Conservation (phyloP, 2,329 filamentous ascomycete genomes). For the Aspergillus sp. region DNA sequence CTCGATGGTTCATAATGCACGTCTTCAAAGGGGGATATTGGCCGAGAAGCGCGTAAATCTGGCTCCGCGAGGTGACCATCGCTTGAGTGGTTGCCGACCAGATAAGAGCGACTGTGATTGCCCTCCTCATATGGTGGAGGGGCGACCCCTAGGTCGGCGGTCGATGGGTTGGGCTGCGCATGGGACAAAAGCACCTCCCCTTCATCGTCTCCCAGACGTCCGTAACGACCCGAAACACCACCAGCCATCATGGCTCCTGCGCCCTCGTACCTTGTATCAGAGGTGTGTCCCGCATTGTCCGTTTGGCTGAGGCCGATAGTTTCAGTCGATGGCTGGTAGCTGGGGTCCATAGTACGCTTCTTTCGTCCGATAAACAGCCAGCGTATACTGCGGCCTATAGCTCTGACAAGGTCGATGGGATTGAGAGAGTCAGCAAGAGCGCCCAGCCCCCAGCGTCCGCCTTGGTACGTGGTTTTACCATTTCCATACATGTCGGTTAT, state of each 20-base stretch:
- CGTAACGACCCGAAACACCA: conserved; percentile 31
- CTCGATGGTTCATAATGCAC: conserved; percentile 23
- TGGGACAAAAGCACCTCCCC: conserved; percentile 44
- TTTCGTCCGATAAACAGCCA: conserved; percentile 80
- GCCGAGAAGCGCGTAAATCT: conserved; percentile 17
- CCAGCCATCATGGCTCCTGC: conserved; percentile 28
- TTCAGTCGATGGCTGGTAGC: conserved; percentile 39
- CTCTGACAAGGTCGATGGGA: conserved; percentile 81
- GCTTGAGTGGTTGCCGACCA: conserved; percentile 16
- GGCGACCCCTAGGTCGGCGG: conserved; percentile 17
- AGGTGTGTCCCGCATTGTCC: conserved; percentile 14
- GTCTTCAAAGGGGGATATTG: conserved; percentile 27
- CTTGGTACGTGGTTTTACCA: conserved; percentile 60
- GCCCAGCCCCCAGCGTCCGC: conserved; percentile 66
- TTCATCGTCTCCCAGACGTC: conserved; percentile 37
- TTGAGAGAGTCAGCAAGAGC: conserved; percentile 76
- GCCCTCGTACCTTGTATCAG: conserved; percentile 35
- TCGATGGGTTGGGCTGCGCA: conserved; percentile 38
- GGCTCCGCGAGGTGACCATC: conserved; percentile 21
- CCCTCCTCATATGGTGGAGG: conserved; percentile 27
- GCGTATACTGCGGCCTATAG: conserved; percentile 73
- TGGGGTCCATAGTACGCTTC: conserved; percentile 45
- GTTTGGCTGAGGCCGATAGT: conserved; percentile 36
- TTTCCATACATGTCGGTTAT: conserved; percentile 47
- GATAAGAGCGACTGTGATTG: conserved; percentile 20